Evolutionary conservation across 2,329 filamentous ascomycete genomes (phyloP).

Genomic region (Paracorniculantispora psalliotae): DNA sequence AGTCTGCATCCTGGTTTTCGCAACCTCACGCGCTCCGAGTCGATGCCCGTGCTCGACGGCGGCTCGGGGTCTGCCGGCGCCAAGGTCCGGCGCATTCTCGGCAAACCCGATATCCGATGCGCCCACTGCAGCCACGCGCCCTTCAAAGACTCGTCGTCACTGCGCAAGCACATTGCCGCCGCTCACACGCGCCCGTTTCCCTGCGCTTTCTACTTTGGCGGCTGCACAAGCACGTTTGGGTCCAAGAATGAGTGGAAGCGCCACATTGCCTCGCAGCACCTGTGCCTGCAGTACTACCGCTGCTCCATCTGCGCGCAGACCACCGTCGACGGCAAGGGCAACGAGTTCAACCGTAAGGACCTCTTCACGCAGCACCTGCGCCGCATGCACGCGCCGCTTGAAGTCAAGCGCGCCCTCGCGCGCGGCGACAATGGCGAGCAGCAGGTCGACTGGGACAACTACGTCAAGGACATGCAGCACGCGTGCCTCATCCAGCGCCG

Average conservation of each 20-base stretch:
- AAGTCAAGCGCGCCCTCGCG: conserved; percentile 53
- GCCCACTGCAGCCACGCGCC: conserved; percentile 58
- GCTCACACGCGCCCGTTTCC: conserved; percentile 71
- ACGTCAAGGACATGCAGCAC: conserved; percentile 65
- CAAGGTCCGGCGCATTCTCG: conserved; percentile 44
- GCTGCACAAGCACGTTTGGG: conserved; percentile 76
- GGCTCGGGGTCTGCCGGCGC: conserved; percentile 33
- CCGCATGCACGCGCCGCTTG: conserved; percentile 80
- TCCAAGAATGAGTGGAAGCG: conserved; percentile 99
- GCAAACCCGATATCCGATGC: conserved; percentile 59
- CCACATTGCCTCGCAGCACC: conserved; percentile 85
- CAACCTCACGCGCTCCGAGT: conserved; percentile 13
- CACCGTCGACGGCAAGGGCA: conserved; percentile 51
- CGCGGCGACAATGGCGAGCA: conserved; percentile 53
- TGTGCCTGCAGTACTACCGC: conserved; percentile 63
- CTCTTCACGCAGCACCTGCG: conserved; percentile 91
- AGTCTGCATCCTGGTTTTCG: conserved; percentile 3
- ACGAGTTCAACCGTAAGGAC: conserved; percentile 89
- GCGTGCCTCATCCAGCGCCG: conserved; percentile 70
- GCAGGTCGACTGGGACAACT: conserved; percentile 58
- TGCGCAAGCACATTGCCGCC: conserved; percentile 63
- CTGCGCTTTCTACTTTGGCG: conserved; percentile 81
- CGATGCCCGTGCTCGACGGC: conserved; percentile 13
- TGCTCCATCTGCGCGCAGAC: conserved; percentile 57
- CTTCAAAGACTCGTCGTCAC: conserved; percentile 61